Conservation (phyloP, 2,329 filamentous ascomycete species). For the Clarireedia homoeocarpa region DNA sequence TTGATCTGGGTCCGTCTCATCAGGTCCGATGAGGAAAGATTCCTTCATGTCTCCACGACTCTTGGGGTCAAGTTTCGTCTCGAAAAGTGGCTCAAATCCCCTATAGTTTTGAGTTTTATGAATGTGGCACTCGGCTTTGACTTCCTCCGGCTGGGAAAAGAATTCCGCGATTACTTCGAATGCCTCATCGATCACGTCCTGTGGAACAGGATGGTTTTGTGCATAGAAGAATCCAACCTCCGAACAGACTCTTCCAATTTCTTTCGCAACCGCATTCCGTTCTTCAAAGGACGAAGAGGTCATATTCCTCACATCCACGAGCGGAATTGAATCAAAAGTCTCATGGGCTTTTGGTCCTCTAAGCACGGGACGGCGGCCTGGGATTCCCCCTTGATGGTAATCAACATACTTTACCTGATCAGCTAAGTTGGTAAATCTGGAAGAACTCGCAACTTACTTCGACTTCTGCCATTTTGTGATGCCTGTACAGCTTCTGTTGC, state of each 20-base stretch:
- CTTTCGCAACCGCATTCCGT: background rate
- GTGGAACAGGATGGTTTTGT: background rate
- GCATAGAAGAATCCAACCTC: background rate
- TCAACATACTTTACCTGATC: conserved; percentile 6
- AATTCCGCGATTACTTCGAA: background rate
- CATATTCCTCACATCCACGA: background rate
- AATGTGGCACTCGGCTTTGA: background rate
- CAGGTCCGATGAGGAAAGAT: background rate
- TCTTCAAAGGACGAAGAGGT: background rate
- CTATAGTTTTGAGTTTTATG: background rate
- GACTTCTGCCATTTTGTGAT: background rate
- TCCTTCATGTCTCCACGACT: background rate
- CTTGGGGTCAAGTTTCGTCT: background rate
- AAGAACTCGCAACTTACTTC: background rate
- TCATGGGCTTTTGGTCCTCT: background rate
- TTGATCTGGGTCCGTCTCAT: background rate
- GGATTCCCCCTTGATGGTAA: background rate
- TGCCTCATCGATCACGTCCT: background rate
- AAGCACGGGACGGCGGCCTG: background rate
- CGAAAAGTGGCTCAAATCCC: background rate
- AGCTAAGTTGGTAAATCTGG: background rate
- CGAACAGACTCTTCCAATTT: background rate
- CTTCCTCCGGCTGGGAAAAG: background rate
- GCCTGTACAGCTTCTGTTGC: background rate
- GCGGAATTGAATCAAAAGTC: background rate